Evolutionary conservation across 495 filamentous ascomycete species (phyloP).

Genomic region (Chaetomium fimeti): DNA sequence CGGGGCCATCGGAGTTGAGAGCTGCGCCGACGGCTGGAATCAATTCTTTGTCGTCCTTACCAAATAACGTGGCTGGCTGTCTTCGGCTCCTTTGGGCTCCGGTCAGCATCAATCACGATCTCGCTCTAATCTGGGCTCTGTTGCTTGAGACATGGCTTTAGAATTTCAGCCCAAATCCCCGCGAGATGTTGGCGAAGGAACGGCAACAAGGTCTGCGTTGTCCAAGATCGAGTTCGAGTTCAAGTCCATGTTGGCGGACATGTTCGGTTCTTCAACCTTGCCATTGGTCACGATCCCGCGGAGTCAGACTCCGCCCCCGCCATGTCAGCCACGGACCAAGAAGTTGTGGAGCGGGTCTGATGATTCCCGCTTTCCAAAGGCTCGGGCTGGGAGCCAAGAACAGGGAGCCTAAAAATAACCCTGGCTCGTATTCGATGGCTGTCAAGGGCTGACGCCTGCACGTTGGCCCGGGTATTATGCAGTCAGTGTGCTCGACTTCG

Average conservation of each 20-base stretch:
- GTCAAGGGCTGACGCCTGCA: neutral
- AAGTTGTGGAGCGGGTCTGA: neutral
- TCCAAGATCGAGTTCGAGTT: neutral
- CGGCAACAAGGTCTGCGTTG: neutral
- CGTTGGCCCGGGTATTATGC: neutral
- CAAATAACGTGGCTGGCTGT: neutral
- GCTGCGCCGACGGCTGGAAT: neutral
- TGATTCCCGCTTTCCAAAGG: conserved; percentile 1
- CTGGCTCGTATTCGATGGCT: conserved; percentile 1
- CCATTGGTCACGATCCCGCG: neutral
- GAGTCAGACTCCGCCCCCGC: conserved; percentile 1
- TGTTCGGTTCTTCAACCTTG: neutral
- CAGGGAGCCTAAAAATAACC: conserved; percentile 5
- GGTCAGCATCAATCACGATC: neutral
- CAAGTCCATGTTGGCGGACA: neutral
- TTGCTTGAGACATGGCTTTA: neutral
- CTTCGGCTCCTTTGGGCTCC: neutral
- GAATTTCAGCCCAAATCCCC: neutral
- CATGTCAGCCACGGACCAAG: neutral
- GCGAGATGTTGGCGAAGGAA: neutral
- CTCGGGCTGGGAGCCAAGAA: neutral
- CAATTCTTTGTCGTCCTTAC: neutral
- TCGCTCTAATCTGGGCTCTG: neutral
- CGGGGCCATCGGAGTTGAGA: too few relatives aligned
- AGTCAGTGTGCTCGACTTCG: neutral